Conservation (phyloP, 148 eudicot species). For the Pouteria glomerata region DNA sequence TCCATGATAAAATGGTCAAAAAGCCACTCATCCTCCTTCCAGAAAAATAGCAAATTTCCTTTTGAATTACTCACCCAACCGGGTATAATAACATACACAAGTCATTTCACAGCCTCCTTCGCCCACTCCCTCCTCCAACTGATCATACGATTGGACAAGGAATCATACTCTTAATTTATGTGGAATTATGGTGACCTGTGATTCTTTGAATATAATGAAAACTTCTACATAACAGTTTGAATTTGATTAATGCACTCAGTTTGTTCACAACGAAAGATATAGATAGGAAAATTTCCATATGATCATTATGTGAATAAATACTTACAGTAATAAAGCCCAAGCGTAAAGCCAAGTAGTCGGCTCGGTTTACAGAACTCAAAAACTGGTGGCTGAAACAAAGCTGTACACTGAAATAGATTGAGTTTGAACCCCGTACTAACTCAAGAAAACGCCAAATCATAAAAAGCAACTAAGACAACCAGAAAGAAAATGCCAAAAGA, state of each 20-base stretch:
- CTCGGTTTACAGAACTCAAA: conserved; percentile 67
- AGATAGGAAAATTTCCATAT: not conserved
- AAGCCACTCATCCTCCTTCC: not conserved
- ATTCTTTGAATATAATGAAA: not conserved
- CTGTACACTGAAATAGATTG: conserved; percentile 35
- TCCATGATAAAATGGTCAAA: not conserved
- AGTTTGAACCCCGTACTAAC: conserved; percentile 12
- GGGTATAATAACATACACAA: not conserved
- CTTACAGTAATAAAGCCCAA: conserved; percentile 69
- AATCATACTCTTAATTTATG: not conserved
- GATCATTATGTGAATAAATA: not conserved
- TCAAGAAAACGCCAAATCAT: not conserved
- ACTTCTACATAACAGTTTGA: not conserved
- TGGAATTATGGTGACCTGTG: not conserved
- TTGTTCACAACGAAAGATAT: not conserved
- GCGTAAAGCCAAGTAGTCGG: conserved; percentile 69
- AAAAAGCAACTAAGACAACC: not conserved
- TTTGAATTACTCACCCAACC: not conserved
- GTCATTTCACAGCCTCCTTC: too few species aligned
- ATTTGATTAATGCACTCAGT: not conserved
- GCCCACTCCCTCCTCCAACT: not conserved
- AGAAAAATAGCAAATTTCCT: not conserved
- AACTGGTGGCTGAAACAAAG: conserved; percentile 85
- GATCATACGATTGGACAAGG: not conserved
- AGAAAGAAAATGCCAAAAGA: not conserved